Percentiles rank a stretch among this genome's conserved stretches.
Conservation (phyloP, 1,284 basidiomycete species). For the Coniophora puteana region DNA sequence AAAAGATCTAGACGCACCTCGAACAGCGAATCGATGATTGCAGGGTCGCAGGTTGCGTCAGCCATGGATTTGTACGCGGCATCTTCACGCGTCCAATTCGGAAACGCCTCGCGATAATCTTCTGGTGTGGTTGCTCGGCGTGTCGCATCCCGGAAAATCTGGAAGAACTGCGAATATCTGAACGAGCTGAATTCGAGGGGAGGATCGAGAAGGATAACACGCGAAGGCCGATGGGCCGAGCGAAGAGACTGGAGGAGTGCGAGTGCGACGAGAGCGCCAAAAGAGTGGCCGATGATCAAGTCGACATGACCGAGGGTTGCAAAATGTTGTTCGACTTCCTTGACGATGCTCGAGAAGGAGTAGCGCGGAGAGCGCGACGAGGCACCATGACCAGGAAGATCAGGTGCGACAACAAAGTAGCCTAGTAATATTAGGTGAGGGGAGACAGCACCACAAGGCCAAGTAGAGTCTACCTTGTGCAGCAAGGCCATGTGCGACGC, state of each 20-base stretch:
- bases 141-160: neutral
- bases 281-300: conserved; percentile 5
- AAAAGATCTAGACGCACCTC: conserved; percentile 5
- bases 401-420: conserved; percentile 6
- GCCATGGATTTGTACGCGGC: conserved; percentile 3
- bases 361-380: neutral
- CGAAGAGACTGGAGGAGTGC: conserved; percentile 4
- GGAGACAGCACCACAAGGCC: neutral
- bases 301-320: neutral
- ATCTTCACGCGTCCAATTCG: conserved; percentile 4
- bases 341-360: conserved; percentile 6
- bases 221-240: neutral
- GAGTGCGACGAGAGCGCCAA: conserved; percentile 4
- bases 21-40: conserved; percentile 1
- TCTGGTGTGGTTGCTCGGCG: conserved; percentile 7
- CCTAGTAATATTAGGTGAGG: conserved; percentile 2
- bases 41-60: conserved; percentile 1
- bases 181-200: neutral
- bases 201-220: conserved; percentile 5
- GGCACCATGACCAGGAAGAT: conserved; percentile 4
- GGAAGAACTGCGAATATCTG: conserved; percentile 3
- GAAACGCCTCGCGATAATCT: neutral
- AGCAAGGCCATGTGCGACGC: conserved; percentile 16
- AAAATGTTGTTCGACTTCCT: conserved; percentile 21
- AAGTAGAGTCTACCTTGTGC: conserved; percentile 13